These are phyloP conservation scores for Santalum album DNA, from an alignment of 164 flowering plant genomes.

Conservation along the genomic window DNA sequence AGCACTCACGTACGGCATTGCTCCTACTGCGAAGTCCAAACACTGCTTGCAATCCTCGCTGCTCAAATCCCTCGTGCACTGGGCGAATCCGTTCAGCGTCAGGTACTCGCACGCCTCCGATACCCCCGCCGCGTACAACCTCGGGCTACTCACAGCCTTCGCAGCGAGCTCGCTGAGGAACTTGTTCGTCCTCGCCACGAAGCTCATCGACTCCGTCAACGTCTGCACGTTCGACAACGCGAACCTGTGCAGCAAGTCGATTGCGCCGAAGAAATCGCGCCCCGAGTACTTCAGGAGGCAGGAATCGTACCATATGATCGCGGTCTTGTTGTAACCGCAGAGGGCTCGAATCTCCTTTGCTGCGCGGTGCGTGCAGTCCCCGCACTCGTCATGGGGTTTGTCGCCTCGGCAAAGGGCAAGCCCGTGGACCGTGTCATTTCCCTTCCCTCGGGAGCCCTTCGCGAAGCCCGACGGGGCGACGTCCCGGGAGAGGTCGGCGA, in stretches of 20 bases:
- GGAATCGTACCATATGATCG: background rate
- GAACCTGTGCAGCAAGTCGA: background rate
- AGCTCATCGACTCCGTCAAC: background rate
- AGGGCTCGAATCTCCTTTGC: background rate
- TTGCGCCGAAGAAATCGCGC: background rate
- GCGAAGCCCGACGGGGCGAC: background rate
- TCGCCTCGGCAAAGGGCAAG: slow-evolving; percentile 4
- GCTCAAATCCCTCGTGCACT: background rate
- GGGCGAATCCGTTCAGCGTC: background rate
- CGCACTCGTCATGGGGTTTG: background rate
- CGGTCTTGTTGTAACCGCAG: background rate
- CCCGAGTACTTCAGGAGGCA: background rate
- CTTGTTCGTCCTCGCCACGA: background rate
- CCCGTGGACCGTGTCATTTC: background rate
- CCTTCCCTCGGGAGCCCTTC: background rate
- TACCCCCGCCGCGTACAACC: background rate
- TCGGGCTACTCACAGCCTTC: background rate
- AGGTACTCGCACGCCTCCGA: background rate
- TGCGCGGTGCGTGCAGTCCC: background rate
- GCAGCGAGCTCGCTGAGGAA: background rate
- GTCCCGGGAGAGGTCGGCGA: background rate
- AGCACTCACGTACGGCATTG: background rate
- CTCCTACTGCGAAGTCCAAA: background rate
- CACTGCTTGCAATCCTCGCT: background rate
- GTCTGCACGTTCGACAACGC: background rate